Evolutionary conservation across 179 eudicot species (phyloP).

Genomic region (Patellifolia procumbens): DNA sequence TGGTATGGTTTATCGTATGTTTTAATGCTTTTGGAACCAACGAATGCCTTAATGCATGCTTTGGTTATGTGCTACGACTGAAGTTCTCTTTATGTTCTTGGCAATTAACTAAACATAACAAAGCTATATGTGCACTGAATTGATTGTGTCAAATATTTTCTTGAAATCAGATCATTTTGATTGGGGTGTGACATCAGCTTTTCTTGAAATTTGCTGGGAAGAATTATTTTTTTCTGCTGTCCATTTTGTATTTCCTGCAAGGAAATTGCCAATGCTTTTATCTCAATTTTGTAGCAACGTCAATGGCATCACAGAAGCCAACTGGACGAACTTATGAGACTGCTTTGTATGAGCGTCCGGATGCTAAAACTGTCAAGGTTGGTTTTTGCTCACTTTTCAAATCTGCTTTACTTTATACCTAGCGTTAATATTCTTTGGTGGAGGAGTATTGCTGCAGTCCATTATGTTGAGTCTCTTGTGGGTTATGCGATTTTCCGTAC

Average conservation of each 20-base stretch:
- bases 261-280: not conserved
- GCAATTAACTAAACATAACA: not conserved
- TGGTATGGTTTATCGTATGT: too few relatives aligned
- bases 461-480: not conserved
- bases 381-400: constrained; percentile 5
- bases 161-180: too few relatives aligned
- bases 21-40: not conserved
- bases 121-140: not conserved
- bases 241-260: not conserved
- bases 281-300: constrained; percentile 27
- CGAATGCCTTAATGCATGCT: not conserved
- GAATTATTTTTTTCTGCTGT: not conserved
- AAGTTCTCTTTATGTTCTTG: not conserved
- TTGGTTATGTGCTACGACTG: not conserved
- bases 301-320: constrained; percentile 58
- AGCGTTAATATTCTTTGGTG: not conserved
- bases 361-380: constrained; percentile 68
- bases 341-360: constrained; percentile 53
- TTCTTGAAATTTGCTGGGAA: not conserved
- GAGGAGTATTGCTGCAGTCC: not conserved
- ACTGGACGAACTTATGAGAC: constrained; percentile 57
- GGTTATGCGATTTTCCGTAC: not conserved
- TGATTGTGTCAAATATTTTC: not conserved
- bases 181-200: not conserved
- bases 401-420: not conserved